Evolutionary conservation across 129 eudicot genomes (phyloP).

Genomic region (Flaveria brownii): DNA sequence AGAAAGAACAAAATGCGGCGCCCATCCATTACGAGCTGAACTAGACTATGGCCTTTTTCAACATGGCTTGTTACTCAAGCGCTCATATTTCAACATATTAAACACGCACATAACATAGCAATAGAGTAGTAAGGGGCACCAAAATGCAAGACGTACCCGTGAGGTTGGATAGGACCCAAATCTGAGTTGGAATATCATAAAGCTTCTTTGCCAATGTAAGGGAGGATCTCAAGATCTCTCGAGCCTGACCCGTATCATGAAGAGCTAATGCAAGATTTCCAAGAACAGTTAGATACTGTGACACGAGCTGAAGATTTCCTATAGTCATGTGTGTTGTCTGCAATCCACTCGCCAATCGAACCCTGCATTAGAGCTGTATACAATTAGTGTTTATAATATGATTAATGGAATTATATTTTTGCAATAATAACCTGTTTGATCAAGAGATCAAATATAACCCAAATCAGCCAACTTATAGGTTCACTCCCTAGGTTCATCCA

Average conservation of each 20-base stretch:
- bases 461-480: neutral
- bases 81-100: neutral
- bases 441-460: conserved; percentile 6
- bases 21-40: neutral
- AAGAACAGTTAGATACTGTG: conserved; percentile 85
- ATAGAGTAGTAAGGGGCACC: neutral
- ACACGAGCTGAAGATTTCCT: conserved; percentile 97
- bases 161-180: conserved; percentile 84
- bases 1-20: neutral
- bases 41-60: neutral
- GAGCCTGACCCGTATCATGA: conserved; percentile 88
- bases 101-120: conserved; percentile 9
- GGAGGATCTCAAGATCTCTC: conserved; percentile 87
- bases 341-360: conserved; percentile 86
- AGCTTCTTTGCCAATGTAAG: conserved; percentile 94
- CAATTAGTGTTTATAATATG: neutral
- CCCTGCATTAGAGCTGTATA: conserved; percentile 47
- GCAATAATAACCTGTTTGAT: conserved; percentile 1
- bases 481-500: neutral
- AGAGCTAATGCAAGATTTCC: conserved; percentile 93
- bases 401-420: neutral
- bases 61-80: neutral
- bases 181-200: conserved; percentile 90
- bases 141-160: conserved; percentile 48
- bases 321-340: conserved; percentile 76